Conservation (phyloP, 352 stramenopile genomes). For the Pythium sukuiense region DNA sequence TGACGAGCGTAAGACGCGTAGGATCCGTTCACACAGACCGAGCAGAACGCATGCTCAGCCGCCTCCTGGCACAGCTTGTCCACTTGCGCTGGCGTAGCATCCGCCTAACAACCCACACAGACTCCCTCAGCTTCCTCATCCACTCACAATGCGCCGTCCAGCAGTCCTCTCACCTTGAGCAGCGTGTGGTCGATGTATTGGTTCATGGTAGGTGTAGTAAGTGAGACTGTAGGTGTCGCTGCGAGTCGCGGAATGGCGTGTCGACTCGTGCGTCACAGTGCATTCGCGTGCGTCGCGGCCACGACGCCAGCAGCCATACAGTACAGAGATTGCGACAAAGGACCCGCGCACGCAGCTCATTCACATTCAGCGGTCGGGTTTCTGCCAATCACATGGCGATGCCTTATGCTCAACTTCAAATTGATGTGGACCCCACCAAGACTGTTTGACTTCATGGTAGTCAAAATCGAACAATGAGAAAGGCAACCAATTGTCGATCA, state of each 20-base stretch:
- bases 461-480: constrained; percentile 20
- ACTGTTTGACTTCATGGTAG: constrained; percentile 11
- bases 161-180: constrained; percentile 55
- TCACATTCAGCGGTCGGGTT: constrained; percentile 31
- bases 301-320: background rate
- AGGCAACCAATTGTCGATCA: background rate
- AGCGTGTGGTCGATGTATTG: constrained; percentile 80
- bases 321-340: constrained; percentile 17
- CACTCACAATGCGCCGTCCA: background rate
- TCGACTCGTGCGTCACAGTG: no score
- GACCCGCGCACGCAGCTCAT: background rate
- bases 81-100: constrained; percentile 66
- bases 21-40: constrained; percentile 82
- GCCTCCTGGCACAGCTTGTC: constrained; percentile 70
- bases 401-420: constrained; percentile 9
- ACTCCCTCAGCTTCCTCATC: background rate
- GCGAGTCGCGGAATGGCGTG: constrained; percentile 7
- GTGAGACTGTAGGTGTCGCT: background rate
- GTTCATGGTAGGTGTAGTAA: constrained; percentile 33
- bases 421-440: constrained; percentile 3
- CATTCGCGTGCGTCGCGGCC: background rate
- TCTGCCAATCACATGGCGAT: background rate
- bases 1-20: constrained; percentile 65
- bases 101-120: constrained; percentile 35
- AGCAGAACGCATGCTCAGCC: constrained; percentile 62